Conservation (phyloP, 1,284 basidiomycete species). For the Phaffia rhodozyma region DNA sequence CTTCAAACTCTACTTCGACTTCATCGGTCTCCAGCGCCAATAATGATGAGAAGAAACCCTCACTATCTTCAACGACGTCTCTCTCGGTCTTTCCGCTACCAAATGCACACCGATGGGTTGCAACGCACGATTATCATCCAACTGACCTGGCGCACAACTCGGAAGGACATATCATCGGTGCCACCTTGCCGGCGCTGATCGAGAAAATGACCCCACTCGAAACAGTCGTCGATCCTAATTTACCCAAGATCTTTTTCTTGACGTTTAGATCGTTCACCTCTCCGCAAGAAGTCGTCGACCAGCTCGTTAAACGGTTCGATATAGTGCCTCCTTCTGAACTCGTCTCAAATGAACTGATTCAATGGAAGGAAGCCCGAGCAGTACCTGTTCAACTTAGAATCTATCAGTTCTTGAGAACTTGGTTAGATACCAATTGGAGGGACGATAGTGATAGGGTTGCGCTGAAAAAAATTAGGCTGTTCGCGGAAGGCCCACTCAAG, state of each 20-base stretch:
- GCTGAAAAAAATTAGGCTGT: too few species aligned
- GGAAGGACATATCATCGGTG: conserved; percentile 81
- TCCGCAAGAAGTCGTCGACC: conserved; percentile 59
- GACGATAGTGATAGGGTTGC: conserved; percentile 44
- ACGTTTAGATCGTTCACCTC: conserved; percentile 90
- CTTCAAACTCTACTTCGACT: neutral
- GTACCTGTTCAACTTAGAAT: conserved; percentile 79
- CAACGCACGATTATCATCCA: conserved; percentile 39
- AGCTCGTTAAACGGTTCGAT: conserved; percentile 71
- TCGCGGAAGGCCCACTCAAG: too few species aligned
- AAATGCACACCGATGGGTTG: conserved; percentile 32
- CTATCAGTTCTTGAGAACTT: conserved; percentile 81
- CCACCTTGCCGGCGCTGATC: conserved; percentile 73
- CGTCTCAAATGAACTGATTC: conserved; percentile 40
- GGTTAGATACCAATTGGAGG: conserved; percentile 87
- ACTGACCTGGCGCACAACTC: conserved; percentile 81
- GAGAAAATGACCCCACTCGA: conserved; percentile 97
- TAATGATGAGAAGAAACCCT: neutral
- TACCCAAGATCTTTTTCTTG: conserved; percentile 81
- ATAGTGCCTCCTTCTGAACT: conserved; percentile 39
- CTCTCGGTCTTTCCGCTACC: neutral
- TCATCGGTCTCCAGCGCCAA: neutral
- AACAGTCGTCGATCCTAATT: conserved; percentile 64
- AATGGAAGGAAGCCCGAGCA: conserved; percentile 73
- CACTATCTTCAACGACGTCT: too few species aligned